These are phyloP conservation scores for Globisporangium nagaii DNA, from an alignment of 352 stramenopile species.

Conservation along the genomic window DNA sequence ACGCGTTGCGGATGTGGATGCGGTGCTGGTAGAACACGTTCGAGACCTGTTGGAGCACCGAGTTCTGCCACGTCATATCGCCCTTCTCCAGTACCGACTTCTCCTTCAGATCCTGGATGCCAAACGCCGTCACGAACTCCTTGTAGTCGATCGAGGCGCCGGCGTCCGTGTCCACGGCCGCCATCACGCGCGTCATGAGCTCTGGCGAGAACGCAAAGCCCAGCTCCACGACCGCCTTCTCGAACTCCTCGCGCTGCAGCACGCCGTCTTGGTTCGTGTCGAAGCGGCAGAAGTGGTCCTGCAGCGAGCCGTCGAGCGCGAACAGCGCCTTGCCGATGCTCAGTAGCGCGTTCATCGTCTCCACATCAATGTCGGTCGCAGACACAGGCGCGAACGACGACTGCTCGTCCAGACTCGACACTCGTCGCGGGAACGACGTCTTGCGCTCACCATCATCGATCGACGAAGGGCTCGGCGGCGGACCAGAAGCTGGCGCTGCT, in stretches of 20 bases:
- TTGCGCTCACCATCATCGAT: constrained; percentile 16
- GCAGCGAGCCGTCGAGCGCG: constrained; percentile 54
- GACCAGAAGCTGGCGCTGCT: neutral
- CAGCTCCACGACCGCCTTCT: constrained; percentile 58
- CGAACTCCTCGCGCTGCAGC: constrained; percentile 71
- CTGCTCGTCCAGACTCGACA: constrained; percentile 56
- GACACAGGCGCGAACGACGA: constrained; percentile 51
- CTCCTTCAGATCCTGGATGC: constrained; percentile 76
- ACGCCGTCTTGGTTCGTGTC: constrained; percentile 84
- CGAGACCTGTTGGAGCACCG: constrained; percentile 90
- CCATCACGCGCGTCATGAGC: constrained; percentile 74
- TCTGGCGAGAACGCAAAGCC: constrained; percentile 52
- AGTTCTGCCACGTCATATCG: constrained; percentile 87
- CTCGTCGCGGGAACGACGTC: constrained; percentile 40
- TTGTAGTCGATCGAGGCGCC: constrained; percentile 90
- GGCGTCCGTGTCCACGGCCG: constrained; percentile 83
- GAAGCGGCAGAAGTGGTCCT: constrained; percentile 83
- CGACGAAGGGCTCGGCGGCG: constrained; percentile 14
- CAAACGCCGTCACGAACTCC: constrained; percentile 90
- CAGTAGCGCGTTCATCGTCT: constrained; percentile 78
- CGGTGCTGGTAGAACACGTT: constrained; percentile 94
- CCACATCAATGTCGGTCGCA: constrained; percentile 62
- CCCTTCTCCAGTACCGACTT: constrained; percentile 42
- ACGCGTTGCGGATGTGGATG: constrained; percentile 90
- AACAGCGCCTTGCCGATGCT: constrained; percentile 79